These are phyloP conservation scores for Thalassiosira profunda DNA, from an alignment of 108 stramenopile genomes.

Conservation along the genomic window DNA sequence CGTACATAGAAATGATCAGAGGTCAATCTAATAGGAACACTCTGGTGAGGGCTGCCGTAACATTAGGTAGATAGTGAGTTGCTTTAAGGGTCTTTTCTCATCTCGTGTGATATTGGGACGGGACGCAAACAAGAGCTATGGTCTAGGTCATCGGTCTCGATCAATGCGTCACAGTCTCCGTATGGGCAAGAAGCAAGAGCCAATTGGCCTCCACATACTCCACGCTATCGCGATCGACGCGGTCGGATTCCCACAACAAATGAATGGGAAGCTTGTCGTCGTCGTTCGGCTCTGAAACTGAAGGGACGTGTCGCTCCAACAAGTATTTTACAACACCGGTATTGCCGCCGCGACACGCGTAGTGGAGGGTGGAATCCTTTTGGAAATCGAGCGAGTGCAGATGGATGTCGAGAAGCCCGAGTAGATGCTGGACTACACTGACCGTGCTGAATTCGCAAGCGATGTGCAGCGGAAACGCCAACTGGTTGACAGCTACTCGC, in stretches of 20 bases:
- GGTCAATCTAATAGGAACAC: too few species aligned
- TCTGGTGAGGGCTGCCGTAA: too few species aligned
- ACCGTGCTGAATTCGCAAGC: too few species aligned
- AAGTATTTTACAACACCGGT: background rate
- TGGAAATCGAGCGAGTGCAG: background rate
- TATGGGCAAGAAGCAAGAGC: constrained; percentile 7
- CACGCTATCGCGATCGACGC: background rate
- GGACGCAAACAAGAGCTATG: too few species aligned
- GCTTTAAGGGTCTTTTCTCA: too few species aligned
- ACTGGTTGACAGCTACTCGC: too few species aligned
- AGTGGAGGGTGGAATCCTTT: background rate
- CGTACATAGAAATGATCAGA: too few species aligned
- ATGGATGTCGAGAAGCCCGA: background rate
- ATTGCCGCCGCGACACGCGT: constrained; percentile 15
- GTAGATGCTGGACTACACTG: constrained; percentile 1
- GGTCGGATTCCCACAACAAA: constrained; percentile 2
- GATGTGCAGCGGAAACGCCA: too few species aligned
- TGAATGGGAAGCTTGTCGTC: constrained; percentile 3
- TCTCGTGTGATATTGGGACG: too few species aligned
- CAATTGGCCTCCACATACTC: constrained; percentile 8
- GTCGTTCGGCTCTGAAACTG: background rate
- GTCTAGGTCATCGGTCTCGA: too few species aligned
- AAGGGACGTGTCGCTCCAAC: background rate
- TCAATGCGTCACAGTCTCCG: too few species aligned
- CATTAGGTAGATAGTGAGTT: too few species aligned